A percentile compares a stretch with the other conserved stretches of the same genome.
Evolutionary conservation across 1,284 basidiomycete species (phyloP).

Genomic region (Coniferiporia weirii): DNA sequence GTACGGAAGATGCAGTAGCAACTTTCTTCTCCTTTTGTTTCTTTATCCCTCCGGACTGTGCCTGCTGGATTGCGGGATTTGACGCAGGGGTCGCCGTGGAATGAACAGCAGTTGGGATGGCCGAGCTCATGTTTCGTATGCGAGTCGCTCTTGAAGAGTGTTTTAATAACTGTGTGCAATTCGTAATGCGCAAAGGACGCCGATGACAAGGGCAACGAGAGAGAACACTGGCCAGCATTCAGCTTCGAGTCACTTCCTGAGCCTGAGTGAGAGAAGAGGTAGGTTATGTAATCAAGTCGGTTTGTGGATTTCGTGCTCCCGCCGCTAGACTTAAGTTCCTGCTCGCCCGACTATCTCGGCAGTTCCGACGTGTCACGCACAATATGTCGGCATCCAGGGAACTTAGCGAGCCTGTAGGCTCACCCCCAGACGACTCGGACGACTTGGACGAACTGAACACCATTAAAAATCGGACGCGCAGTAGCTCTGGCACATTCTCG

Average conservation of each 20-base stretch:
- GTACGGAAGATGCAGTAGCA: constrained; percentile 40
- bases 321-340: neutral
- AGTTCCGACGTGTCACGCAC: neutral
- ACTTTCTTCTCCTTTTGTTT: constrained; percentile 52
- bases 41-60: constrained; percentile 27
- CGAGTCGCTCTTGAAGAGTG: neutral
- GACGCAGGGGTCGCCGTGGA: constrained; percentile 38
- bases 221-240: neutral
- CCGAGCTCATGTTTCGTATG: constrained; percentile 3
- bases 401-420: neutral
- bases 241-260: neutral
- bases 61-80: constrained; percentile 27
- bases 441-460: constrained; percentile 12
- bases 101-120: constrained; percentile 25
- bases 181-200: neutral
- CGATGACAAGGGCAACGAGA: neutral
- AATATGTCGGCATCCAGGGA: neutral
- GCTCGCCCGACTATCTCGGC: neutral
- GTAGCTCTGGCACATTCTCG: constrained; percentile 3
- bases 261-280: neutral
- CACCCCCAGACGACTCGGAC: neutral
- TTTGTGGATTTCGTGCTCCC: neutral
- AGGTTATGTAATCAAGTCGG: neutral
- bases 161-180: neutral
- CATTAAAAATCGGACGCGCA: constrained; percentile 7